Evolutionary conservation across 1,284 basidiomycete genomes (phyloP).

Genomic region (Anthracocystis walkeri): DNA sequence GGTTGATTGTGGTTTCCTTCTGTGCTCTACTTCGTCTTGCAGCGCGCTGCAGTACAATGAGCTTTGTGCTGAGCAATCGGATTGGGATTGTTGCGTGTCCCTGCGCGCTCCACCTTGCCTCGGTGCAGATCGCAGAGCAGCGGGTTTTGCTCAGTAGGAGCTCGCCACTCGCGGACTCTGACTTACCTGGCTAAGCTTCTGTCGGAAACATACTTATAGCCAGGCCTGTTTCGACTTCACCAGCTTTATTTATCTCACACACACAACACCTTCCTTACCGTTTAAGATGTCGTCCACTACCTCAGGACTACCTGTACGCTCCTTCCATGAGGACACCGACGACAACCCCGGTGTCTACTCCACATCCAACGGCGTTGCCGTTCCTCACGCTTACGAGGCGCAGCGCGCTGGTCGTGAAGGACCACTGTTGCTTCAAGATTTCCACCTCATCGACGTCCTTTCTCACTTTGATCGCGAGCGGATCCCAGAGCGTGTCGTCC

Average conservation of each 20-base stretch:
- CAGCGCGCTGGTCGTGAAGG: conserved; percentile 82
- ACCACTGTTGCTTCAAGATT: conserved; percentile 81
- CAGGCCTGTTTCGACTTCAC: neutral
- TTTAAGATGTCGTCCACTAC: conserved; percentile 35
- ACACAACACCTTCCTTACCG: neutral
- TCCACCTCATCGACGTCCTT: conserved; percentile 56
- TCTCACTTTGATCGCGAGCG: conserved; percentile 64
- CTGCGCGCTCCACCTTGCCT: too few species aligned
- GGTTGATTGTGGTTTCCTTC: conserved; percentile 1
- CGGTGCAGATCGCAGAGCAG: neutral
- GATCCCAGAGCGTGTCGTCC: conserved; percentile 67
- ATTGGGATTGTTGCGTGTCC: neutral
- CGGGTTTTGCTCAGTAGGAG: neutral
- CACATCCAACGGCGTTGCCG: conserved; percentile 51
- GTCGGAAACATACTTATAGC: neutral
- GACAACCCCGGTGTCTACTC: conserved; percentile 42
- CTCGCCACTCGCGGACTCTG: too few species aligned
- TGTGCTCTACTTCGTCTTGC: neutral
- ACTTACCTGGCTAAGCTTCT: too few species aligned
- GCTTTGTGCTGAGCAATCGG: conserved; percentile 1
- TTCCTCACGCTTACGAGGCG: conserved; percentile 77
- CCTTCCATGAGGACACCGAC: conserved; percentile 40
- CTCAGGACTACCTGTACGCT: conserved; percentile 29
- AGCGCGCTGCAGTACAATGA: neutral
- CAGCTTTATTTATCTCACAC: neutral